Base-by-base conservation (phyloP, 441 rosid genomes). In the Pelargonium australe region DNA sequence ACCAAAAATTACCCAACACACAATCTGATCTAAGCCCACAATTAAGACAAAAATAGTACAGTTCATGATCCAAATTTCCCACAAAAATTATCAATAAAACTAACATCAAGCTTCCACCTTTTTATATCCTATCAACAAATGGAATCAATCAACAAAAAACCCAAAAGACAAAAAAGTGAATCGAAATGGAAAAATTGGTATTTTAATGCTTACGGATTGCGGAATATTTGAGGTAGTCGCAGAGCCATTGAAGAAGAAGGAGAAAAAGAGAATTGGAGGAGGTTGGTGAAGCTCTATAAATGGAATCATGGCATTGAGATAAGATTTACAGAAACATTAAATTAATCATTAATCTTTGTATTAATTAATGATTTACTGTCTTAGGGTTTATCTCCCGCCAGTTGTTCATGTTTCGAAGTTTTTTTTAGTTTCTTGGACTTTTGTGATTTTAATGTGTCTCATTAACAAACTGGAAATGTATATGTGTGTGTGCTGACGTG, bases 231-330 rank as follows among this genome's bases (percentile, higher is more conserved):
- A 69, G 75, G 77, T 3, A 70, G 79, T 5, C 70, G 85, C 69
- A 75, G 76, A 76, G 87, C 86, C 93, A 88, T 88, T 64, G 77
- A 73, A 44, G 68, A 20, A 37, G 47, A 23, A 2, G 77, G 72
- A 44, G 75, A 45, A 63, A 66, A 23, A 43, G 69, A 16, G 43
- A 41, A 86, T 88, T 64, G 77, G 72, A 44, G 69, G 19, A 45
- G 43, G 68, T 4, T 1, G 45, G 10, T 41, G 63, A 61, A 7
- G 61, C 13, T 66, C 58, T 62, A 45, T 10, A 31, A 64, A 61
- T 53, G 19, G 0, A 19, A 19, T 53, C 17, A 53, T 53, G 60
- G n/a, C 73, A 70, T 73, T 57, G 68, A 51, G 3, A 10, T 66
- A 10, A 75, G 69, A 43, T 28, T 57, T 63, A 62, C 43, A 69